Conservation (phyloP, 805 yeast species). For the Kregervanrija delftensis region DNA sequence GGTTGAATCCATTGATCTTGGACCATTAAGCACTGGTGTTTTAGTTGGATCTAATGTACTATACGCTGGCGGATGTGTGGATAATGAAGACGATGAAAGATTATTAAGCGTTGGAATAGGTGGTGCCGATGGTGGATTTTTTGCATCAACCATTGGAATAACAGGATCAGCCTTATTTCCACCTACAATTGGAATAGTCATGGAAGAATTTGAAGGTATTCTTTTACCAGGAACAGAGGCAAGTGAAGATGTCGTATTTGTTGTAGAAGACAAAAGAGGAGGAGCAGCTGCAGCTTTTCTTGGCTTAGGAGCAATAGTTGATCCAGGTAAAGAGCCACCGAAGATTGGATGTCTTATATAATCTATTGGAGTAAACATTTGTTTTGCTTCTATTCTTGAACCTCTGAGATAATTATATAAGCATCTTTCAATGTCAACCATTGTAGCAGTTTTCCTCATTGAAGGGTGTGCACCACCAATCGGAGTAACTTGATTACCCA, state of each 20-base stretch:
- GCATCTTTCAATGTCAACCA: slow-evolving; percentile 79
- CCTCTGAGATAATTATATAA: slow-evolving; percentile 56
- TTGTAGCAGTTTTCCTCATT: slow-evolving; percentile 68
- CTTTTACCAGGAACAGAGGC: background rate
- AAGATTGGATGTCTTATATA: slow-evolving; percentile 68
- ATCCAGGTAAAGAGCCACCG: slow-evolving; percentile 15
- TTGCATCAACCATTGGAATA: slow-evolving; percentile 1
- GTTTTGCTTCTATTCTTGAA: slow-evolving; percentile 30
- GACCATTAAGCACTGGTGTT: slow-evolving; percentile 15
- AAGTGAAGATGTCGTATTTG: background rate
- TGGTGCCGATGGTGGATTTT: slow-evolving; percentile 5
- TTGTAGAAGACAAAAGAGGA: background rate
- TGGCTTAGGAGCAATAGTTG: background rate
- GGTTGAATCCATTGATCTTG: slow-evolving; percentile 16
- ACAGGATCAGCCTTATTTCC: background rate
- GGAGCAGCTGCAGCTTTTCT: slow-evolving; percentile 2
- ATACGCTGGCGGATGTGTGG: slow-evolving; percentile 12
- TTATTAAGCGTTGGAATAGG: slow-evolving; percentile 1
- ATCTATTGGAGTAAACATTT: slow-evolving; percentile 52
- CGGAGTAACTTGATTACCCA: slow-evolving; percentile 80
- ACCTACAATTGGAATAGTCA: background rate
- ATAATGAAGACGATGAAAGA: slow-evolving; percentile 1
- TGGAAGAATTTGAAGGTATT: background rate
- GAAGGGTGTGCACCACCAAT: slow-evolving; percentile 43
- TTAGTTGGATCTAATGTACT: slow-evolving; percentile 22